Evolutionary conservation across 2,329 filamentous ascomycete species (phyloP).

Genomic region (Colletotrichum kahawae): DNA sequence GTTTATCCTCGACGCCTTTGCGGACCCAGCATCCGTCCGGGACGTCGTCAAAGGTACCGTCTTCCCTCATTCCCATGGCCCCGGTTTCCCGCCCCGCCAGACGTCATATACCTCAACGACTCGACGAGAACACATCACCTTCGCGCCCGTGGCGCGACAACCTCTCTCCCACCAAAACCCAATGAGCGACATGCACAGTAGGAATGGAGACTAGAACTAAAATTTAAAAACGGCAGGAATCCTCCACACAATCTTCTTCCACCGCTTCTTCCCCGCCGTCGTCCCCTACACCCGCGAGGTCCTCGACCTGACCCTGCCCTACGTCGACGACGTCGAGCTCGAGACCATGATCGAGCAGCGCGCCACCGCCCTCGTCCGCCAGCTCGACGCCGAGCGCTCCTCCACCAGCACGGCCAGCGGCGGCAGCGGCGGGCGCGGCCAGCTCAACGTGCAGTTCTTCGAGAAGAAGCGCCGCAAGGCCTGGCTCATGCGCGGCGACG

Average conservation of each 20-base stretch:
- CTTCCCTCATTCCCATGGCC: conserved; percentile 19
- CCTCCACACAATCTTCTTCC: conserved; percentile 98
- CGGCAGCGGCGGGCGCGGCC: conserved; percentile 67
- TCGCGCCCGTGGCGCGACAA: background rate
- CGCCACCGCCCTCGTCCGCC: conserved; percentile 77
- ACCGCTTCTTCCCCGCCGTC: conserved; percentile 92
- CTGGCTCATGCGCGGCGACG: conserved; percentile 81
- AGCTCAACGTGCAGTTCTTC: conserved; percentile 90
- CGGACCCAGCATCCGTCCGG: conserved; percentile 86
- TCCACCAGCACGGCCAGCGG: conserved; percentile 24
- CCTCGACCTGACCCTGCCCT: conserved; percentile 87
- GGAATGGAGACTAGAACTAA: background rate
- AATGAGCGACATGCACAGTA: background rate
- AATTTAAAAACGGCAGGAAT: conserved; percentile 63
- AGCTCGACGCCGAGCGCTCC: conserved; percentile 67
- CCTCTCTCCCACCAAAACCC: background rate
- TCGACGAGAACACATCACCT: background rate
- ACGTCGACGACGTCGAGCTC: conserved; percentile 87
- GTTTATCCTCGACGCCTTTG: conserved; percentile 92
- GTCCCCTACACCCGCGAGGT: conserved; percentile 84
- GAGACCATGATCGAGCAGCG: conserved; percentile 93
- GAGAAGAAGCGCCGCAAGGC: conserved; percentile 87
- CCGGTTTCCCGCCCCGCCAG: conserved; percentile 1
- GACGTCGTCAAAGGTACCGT: conserved; percentile 87
- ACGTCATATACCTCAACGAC: conserved; percentile 16